Evolutionary conservation across 164 flowering plant genomes (phyloP), one percentile per base, ranked within the genome.

Genomic region (Vitis rupestris): DNA sequence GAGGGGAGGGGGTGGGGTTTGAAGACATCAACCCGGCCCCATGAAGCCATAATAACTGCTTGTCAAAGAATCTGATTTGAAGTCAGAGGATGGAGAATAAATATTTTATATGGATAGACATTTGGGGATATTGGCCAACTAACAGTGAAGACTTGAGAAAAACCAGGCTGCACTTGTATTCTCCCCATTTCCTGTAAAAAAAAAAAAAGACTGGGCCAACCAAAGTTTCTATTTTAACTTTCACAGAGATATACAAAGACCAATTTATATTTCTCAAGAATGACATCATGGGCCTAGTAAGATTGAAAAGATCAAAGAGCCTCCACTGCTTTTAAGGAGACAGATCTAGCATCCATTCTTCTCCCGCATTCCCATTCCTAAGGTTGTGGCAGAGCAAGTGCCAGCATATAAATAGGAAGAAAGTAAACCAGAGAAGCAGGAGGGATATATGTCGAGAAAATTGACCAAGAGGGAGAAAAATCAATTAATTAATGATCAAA

Each of bases 401-500:
- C 61, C 70, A 72, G 59, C 63, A 61, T 65, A 52, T 49, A 73
- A 70, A 50, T 60, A n/a, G 61, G 70, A 72, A 50, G 66, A 9
- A 74, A 57, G 70, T 44, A 68, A 66, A 67, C 68, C 63, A 64
- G 56, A 68, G 68, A 71, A 59, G 69, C 72, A 65, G 48, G 59
- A 53, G 79, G 68, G 65, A 65, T 37, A 37, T 37, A 37, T 62
- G 63, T 58, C 68, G 69, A 78, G 78, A 68, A 58, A 71, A 68
- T 66, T 69, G 71, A 23, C 65, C 63, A 23, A 52, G 37, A 51
- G 66, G 65, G 70, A 64, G 77, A 67, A 68, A 70, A 79, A 80
- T 75, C 73, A 83, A 82, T 81, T 76, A 76, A 79, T 80, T 73
- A 81, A 73, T 77, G 64, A 82, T 83, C 84, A 88, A 62, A 90